Conservation (phyloP, 495 filamentous ascomycete species). For the Hyaloscypha bicolor region DNA sequence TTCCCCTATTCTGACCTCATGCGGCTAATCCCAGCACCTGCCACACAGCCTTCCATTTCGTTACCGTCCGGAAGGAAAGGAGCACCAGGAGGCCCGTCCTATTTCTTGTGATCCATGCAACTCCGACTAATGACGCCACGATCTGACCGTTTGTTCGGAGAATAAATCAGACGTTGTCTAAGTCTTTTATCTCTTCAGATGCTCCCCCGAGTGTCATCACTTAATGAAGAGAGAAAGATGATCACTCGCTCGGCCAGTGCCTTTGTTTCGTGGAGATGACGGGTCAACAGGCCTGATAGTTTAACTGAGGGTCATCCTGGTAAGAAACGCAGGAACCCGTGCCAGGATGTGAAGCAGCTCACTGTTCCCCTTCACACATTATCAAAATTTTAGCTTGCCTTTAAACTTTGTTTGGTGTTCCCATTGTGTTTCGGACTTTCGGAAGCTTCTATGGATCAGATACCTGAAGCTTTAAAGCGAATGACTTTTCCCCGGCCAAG, state of each 20-base stretch:
- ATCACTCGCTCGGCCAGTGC: not conserved
- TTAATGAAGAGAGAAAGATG: not conserved
- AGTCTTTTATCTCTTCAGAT: not conserved
- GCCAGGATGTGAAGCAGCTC: not conserved
- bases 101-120: not conserved
- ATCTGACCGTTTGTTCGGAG: not conserved
- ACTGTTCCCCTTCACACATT: not conserved
- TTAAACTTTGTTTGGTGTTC: conserved; percentile 2
- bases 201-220: not conserved
- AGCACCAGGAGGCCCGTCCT: not conserved
- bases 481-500: not conserved
- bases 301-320: conserved; percentile 3
- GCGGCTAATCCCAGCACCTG: not conserved
- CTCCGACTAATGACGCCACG: not conserved
- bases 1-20: not conserved
- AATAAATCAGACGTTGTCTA: not conserved
- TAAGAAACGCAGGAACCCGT: not conserved
- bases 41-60: not conserved
- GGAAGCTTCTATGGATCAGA: not conserved
- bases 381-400: not conserved
- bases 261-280: not conserved
- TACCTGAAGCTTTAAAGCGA: not conserved
- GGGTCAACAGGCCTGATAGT: not conserved
- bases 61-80: not conserved
- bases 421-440: not conserved